Percentiles rank a stretch among this genome's conserved stretches.
Evolutionary conservation across 2,329 filamentous ascomycete genomes (phyloP).

Genomic region (Colletotrichum sansevieriae): DNA sequence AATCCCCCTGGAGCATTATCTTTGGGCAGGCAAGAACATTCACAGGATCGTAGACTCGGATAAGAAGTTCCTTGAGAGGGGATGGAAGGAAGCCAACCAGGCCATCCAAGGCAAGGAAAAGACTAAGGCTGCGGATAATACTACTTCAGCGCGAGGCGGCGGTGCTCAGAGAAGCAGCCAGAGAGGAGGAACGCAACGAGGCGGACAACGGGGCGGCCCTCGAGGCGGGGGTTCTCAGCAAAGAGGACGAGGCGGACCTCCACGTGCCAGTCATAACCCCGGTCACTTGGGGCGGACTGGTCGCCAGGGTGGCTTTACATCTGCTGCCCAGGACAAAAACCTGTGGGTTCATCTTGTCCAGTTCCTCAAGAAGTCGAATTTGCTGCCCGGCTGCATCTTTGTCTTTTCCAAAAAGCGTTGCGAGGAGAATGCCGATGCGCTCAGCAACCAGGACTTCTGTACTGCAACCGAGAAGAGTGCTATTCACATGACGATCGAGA

Average conservation of each 20-base stretch:
- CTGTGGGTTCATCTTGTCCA: constrained; percentile 97
- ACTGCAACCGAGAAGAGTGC: constrained; percentile 94
- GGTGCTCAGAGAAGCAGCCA: constrained; percentile 53
- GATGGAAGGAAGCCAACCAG: constrained; percentile 94
- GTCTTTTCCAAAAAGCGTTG: constrained; percentile 99
- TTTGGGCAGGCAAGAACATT: constrained; percentile 94
- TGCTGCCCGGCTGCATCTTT: constrained; percentile 95
- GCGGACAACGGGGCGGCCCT: constrained; percentile 62
- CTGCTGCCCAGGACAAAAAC: constrained; percentile 93
- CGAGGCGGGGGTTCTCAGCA: constrained; percentile 66
- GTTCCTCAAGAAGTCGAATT: constrained; percentile 85
- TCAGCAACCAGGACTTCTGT: constrained; percentile 95
- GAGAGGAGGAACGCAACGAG: constrained; percentile 52
- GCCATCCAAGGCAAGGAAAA: constrained; percentile 87
- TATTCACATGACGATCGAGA: constrained; percentile 97
- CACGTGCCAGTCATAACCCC: constrained; percentile 71
- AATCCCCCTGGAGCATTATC: constrained; percentile 93
- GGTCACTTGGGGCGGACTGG: constrained; percentile 94
- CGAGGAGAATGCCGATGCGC: constrained; percentile 95
- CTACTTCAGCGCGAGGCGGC: constrained; percentile 51
- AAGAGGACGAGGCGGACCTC: constrained; percentile 69
- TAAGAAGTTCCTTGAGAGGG: constrained; percentile 90
- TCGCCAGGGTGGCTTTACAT: constrained; percentile 86
- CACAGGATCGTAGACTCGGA: constrained; percentile 95
- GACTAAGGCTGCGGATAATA: constrained; percentile 62